Evolutionary conservation across 1,284 basidiomycete species (phyloP).

Genomic region (Golubevia pallescens): DNA sequence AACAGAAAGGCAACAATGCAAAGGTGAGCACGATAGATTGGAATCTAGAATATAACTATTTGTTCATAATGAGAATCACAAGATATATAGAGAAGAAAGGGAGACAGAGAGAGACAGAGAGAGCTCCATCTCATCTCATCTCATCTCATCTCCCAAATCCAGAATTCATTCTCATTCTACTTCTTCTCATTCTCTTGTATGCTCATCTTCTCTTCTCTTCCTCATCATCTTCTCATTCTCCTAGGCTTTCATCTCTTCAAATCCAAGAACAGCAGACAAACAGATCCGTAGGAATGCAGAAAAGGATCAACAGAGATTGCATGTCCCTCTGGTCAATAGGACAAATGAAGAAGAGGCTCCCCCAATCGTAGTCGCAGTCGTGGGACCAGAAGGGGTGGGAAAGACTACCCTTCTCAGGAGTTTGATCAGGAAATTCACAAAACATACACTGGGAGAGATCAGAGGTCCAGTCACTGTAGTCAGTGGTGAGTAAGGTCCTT

Average conservation of each 20-base stretch:
- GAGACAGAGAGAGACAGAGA: too few relatives aligned
- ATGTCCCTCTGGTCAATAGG: constrained; percentile 93
- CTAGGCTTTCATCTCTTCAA: constrained; percentile 79
- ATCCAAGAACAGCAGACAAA: constrained; percentile 72
- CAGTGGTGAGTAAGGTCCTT: constrained; percentile 61
- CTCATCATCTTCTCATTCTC: constrained; percentile 5
- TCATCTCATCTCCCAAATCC: too few relatives aligned
- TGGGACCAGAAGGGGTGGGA: constrained; percentile 95
- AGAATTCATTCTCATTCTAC: too few relatives aligned
- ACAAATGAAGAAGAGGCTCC: constrained; percentile 85
- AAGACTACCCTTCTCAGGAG: constrained; percentile 94
- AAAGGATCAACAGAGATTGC: constrained; percentile 88
- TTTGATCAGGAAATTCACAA: constrained; percentile 89
- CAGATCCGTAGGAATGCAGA: constrained; percentile 90
- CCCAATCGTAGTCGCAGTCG: constrained; percentile 93
- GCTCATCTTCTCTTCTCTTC: constrained; percentile 9
- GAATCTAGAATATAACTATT: too few relatives aligned
- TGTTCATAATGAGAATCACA: too few relatives aligned
- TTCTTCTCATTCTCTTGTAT: too few relatives aligned
- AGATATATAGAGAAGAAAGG: too few relatives aligned
- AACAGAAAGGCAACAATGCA: constrained; percentile 77
- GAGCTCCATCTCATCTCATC: too few relatives aligned
- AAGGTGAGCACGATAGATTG: too few relatives aligned
- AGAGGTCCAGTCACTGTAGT: constrained; percentile 97
- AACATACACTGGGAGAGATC: constrained; percentile 87